A percentile compares a stretch with the other conserved stretches of the same genome.
phyloP scores from a whole-genome alignment of 192 early-diverging fungal genomes.

The Ambispora gerdemannii region DNA sequence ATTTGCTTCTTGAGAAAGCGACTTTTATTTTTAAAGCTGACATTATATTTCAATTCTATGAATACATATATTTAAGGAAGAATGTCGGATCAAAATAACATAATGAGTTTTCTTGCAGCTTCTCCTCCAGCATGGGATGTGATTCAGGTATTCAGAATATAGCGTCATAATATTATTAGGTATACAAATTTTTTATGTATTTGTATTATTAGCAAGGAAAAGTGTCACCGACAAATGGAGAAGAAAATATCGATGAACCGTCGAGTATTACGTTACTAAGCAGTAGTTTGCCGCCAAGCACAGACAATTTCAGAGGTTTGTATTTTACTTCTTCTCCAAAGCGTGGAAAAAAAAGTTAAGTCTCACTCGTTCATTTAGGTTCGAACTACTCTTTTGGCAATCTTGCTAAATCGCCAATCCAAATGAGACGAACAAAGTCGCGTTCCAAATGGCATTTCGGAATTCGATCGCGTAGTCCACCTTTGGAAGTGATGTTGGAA shows the following conservation, averaged over 20 bases:
- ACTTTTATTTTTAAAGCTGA: too few relatives aligned
- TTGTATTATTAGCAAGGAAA: slow-evolving; percentile 6
- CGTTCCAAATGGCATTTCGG: slow-evolving; percentile 98
- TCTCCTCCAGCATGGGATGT: slow-evolving; percentile 75
- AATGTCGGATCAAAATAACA: slow-evolving; percentile 51
- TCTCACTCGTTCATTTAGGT: too few relatives aligned
- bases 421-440: slow-evolving; percentile 38
- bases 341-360: neutral
- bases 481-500: slow-evolving; percentile 95
- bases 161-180: too few relatives aligned
- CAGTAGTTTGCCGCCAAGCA: slow-evolving; percentile 55
- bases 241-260: slow-evolving; percentile 27
- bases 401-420: neutral
- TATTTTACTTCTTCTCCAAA: neutral
- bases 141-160: slow-evolving; percentile 38
- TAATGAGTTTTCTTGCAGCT: slow-evolving; percentile 60
- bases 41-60: neutral
- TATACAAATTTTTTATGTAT: neutral
- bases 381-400: neutral
- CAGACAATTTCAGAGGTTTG: slow-evolving; percentile 30
- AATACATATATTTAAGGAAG: slow-evolving; percentile 31
- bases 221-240: slow-evolving; percentile 1
- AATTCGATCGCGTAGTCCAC: slow-evolving; percentile 86
- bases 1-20: neutral
- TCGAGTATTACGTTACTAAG: slow-evolving; percentile 55